These are phyloP conservation scores for Phytopythium kandeliae DNA, from an alignment of 352 stramenopile genomes.

Conservation along the genomic window DNA sequence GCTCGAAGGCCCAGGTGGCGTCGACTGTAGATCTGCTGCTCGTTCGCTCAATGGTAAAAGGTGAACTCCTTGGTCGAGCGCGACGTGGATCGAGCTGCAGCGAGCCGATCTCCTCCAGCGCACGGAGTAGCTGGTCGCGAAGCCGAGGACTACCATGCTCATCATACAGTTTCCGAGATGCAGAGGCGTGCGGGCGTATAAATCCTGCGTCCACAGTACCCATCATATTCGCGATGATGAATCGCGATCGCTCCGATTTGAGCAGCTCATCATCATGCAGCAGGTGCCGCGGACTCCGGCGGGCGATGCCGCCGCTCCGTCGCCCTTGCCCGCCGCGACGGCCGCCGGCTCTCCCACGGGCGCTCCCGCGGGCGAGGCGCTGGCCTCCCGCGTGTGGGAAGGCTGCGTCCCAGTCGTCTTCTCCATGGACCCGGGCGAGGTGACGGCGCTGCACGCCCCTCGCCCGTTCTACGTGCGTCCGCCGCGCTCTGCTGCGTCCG, in stretches of 20 bases:
- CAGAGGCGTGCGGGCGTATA: not conserved
- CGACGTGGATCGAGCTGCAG: too few relatives aligned
- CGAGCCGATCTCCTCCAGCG: too few relatives aligned
- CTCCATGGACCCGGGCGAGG: constrained; percentile 62
- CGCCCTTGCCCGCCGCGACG: not conserved
- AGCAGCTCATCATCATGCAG: too few relatives aligned
- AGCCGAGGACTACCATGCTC: too few relatives aligned
- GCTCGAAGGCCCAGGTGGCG: too few relatives aligned
- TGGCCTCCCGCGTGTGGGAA: constrained; percentile 48
- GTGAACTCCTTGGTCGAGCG: too few relatives aligned
- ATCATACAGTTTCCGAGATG: too few relatives aligned
- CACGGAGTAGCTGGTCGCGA: too few relatives aligned
- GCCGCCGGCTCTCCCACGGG: not conserved
- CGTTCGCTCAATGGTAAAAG: too few relatives aligned
- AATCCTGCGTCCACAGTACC: not conserved
- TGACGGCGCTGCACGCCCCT: constrained; percentile 75
- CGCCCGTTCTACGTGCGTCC: constrained; percentile 71
- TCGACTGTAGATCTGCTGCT: too few relatives aligned
- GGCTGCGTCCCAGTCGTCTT: constrained; percentile 71
- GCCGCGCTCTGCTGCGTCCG: not conserved
- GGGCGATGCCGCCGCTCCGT: not conserved
- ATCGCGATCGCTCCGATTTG: too few relatives aligned
- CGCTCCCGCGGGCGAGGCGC: not conserved
- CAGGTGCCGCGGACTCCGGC: not conserved
- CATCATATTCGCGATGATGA: too few relatives aligned